Evolutionary conservation across 805 yeast species (phyloP), one percentile per base, ranked within the genome.

Genomic region (Sungouiozyma intestinalis): DNA sequence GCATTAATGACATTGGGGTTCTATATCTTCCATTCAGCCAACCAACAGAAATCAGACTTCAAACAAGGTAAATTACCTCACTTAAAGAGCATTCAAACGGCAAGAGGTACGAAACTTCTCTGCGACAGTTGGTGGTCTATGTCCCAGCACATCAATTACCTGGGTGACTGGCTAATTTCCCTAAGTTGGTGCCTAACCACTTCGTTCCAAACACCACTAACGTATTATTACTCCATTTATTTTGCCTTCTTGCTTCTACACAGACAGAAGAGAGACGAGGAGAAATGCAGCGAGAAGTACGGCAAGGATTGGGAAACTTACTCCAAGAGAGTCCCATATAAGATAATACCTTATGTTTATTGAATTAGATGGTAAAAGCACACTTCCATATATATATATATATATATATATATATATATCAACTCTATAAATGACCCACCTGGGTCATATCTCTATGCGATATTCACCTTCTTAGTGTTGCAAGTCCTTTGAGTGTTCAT

Each of bases 61-160:
- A 81, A 83, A 64, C 76, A 74, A 48, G 95, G 95, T 14, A 74
- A 81, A 51, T 70, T 87, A 44, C 63, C 71, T 35, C 78, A 85
- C 55, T 66, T 86, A 64, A 73, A 76, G 47, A 79, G 75, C 42
- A 83, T 92, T 45, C 66, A 74, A 48, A 81, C 97, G 0, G 67
- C 72, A 24, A 76, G 82, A 14, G 94, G 94, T 1, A 81, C 95
- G 19, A 83, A 76, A 55, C 71, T 92, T 48, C 66, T 92, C 36
- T 74, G 79, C 42, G 92, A 86, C 54, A 96, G 97, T 2, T 92
- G 97, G 98, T 92, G 98, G 98, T 83, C 82, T 2, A 61, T 70
- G 16, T 79, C 95, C 5, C 95, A 94, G 51, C 98, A 92, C 61
- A 86, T 85, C 57, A 92, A 92, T 59, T 92, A 92, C 63, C 73